These are phyloP conservation scores for Glycine latifolia DNA, from an alignment of 306 rosid species.

Conservation along the genomic window DNA sequence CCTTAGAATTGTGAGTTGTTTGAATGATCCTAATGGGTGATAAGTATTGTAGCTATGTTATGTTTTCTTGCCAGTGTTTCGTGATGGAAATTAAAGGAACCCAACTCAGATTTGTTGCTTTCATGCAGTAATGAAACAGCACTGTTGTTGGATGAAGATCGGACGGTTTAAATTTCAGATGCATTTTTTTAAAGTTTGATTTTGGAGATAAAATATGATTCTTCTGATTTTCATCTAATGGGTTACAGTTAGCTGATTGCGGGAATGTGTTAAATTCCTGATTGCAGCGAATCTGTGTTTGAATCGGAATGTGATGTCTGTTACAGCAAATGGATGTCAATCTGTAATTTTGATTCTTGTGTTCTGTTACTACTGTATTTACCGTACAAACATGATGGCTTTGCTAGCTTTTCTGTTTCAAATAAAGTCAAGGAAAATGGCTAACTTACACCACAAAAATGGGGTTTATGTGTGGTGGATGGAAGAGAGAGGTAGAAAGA, in stretches of 20 bases:
- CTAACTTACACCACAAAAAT: not conserved
- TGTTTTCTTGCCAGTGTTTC: not conserved
- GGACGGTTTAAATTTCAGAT: too few species aligned
- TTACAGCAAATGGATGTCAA: slow-evolving; percentile 9
- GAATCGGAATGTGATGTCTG: not conserved
- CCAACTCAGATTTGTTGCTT: too few species aligned
- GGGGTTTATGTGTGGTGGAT: not conserved
- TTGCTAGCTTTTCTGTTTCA: not conserved
- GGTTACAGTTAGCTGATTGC: too few species aligned
- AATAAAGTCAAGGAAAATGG: not conserved
- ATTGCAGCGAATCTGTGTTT: too few species aligned
- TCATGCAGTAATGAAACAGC: too few species aligned
- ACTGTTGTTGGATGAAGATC: not conserved
- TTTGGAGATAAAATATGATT: not conserved
- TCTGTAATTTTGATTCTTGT: not conserved
- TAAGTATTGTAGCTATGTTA: not conserved
- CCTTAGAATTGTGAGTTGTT: not conserved
- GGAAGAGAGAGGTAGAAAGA: too few species aligned
- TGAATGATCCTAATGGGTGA: not conserved
- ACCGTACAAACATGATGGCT: too few species aligned
- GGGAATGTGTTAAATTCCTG: too few species aligned
- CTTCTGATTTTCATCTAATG: not conserved
- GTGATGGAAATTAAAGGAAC: not conserved
- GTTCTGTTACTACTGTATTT: too few species aligned
- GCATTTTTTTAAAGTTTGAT: too few species aligned